Evolutionary conservation across 2,329 filamentous ascomycete genomes (phyloP).

Genomic region (Pseudocercospora crystallina): DNA sequence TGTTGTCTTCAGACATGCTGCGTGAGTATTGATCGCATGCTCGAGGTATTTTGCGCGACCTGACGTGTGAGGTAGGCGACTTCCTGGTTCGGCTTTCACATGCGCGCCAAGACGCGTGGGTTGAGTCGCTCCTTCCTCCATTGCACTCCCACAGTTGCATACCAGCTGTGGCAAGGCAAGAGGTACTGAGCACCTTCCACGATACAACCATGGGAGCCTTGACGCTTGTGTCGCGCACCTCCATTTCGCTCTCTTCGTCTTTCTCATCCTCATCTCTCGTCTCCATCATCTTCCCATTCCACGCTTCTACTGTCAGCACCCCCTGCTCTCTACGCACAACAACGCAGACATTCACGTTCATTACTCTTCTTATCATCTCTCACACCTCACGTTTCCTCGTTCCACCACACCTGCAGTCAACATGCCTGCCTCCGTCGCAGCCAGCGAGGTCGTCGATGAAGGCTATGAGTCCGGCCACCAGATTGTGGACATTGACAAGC

Average conservation of each 20-base stretch:
- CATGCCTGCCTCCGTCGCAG: conserved; percentile 55
- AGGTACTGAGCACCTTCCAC: no score
- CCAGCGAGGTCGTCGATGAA: conserved; percentile 55
- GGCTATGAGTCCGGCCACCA: conserved; percentile 35
- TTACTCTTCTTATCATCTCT: not conserved
- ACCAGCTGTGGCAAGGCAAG: no score
- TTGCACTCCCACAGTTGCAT: no score
- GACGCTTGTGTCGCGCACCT: no score
- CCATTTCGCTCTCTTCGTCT: not conserved
- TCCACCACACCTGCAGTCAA: conserved; percentile 11
- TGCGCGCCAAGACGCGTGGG: no score
- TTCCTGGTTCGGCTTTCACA: no score
- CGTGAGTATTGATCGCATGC: no score
- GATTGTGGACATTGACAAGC: conserved; percentile 66
- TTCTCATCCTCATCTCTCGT: conserved; percentile 4
- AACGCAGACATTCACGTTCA: not conserved
- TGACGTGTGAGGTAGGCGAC: no score
- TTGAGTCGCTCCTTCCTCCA: no score
- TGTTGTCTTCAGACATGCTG: no score
- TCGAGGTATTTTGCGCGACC: no score
- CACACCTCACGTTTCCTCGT: not conserved
- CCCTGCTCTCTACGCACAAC: not conserved
- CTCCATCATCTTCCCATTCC: not conserved
- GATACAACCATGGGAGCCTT: no score
- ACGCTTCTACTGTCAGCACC: not conserved